Conservation (phyloP, 208 protist genomes). For the Leishmania braziliensis region DNA sequence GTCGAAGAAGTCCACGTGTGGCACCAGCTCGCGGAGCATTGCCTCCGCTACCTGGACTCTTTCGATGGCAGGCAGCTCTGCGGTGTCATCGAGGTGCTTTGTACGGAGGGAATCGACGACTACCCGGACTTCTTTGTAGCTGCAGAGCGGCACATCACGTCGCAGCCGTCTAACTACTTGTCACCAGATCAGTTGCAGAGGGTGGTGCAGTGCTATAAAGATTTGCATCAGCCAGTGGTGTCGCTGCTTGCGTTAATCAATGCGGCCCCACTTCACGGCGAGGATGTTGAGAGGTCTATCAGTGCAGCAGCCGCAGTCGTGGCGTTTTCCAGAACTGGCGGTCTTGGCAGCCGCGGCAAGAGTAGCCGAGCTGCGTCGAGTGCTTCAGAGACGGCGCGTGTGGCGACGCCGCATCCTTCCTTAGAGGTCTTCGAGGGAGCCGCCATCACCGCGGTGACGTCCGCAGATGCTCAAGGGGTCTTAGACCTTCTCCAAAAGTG, state of each 20-base stretch:
- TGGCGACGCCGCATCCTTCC: slow-evolving; percentile 26
- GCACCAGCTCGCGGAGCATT: slow-evolving; percentile 75
- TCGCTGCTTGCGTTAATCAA: slow-evolving; percentile 54
- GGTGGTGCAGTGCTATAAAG: slow-evolving; percentile 69
- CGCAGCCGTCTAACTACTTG: slow-evolving; percentile 45
- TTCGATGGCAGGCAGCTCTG: slow-evolving; percentile 71
- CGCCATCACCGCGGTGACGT: slow-evolving; percentile 33
- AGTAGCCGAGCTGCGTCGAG: not conserved
- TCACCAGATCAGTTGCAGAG: slow-evolving; percentile 54
- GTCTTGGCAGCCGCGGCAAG: not conserved
- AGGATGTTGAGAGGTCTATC: slow-evolving; percentile 27
- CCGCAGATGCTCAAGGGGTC: slow-evolving; percentile 50
- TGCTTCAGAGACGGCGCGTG: not conserved
- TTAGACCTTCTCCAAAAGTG: slow-evolving; percentile 69
- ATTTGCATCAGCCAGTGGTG: slow-evolving; percentile 62
- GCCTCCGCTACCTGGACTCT: slow-evolving; percentile 57
- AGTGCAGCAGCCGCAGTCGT: slow-evolving; percentile 27
- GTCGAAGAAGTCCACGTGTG: slow-evolving; percentile 76
- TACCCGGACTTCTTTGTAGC: slow-evolving; percentile 84
- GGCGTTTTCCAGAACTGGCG: slow-evolving; percentile 9
- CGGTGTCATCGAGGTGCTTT: slow-evolving; percentile 57
- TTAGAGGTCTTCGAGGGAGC: slow-evolving; percentile 54
- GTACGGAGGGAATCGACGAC: slow-evolving; percentile 47
- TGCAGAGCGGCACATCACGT: slow-evolving; percentile 64
- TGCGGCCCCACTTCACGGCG: slow-evolving; percentile 15